Conservation (phyloP, 2,329 filamentous ascomycete species). For the Cladophialophora carrionii region DNA sequence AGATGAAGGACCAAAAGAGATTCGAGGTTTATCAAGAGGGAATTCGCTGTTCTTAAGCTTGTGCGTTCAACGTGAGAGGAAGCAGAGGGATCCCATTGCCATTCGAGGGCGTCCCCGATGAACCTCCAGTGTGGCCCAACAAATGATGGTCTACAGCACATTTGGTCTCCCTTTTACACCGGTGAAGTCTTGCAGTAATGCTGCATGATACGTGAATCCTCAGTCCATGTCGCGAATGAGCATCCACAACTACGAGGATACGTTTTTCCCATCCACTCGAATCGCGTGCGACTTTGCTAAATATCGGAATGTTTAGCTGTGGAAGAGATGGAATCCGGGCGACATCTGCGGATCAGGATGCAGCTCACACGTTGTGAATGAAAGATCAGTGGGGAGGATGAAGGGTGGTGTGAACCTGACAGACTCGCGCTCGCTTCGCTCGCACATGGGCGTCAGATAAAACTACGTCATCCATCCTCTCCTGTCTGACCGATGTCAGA, state of each 20-base stretch:
- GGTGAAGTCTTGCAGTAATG: background rate
- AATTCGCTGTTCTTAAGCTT: background rate
- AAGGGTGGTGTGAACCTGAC: too few species aligned
- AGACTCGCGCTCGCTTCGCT: too few species aligned
- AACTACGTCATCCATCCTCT: too few species aligned
- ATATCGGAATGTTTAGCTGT: too few species aligned
- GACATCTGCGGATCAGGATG: too few species aligned
- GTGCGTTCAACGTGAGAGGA: too few species aligned
- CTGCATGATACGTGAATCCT: background rate
- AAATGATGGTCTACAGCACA: background rate
- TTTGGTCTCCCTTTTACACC: background rate
- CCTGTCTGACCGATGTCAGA: too few species aligned
- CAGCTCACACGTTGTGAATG: too few species aligned
- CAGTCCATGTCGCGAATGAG: background rate
- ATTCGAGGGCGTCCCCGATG: background rate
- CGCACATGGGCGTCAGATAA: too few species aligned
- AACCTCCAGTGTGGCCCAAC: background rate
- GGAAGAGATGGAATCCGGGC: too few species aligned
- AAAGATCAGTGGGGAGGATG: too few species aligned
- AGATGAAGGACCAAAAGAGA: background rate
- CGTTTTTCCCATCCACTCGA: background rate
- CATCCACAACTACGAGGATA: background rate
- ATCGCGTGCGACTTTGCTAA: background rate
- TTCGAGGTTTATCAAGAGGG: background rate
- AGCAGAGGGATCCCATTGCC: background rate